Evolutionary conservation across 495 filamentous ascomycete genomes (phyloP).

Genomic region (Penicillium silybi): DNA sequence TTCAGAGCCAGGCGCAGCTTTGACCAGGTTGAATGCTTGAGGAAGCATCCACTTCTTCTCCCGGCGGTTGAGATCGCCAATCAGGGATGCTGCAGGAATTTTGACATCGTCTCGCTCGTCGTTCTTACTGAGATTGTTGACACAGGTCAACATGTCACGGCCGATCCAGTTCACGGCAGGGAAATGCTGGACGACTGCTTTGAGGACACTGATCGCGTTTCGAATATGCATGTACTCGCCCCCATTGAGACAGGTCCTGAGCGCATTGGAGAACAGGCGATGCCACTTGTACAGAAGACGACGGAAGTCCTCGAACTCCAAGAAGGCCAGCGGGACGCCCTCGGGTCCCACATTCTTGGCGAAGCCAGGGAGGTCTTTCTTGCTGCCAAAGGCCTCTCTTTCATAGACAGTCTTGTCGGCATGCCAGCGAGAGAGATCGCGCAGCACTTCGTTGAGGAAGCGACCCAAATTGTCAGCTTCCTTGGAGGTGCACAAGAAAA

Average conservation of each 20-base stretch:
- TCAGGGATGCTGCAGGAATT: slow-evolving; percentile 78
- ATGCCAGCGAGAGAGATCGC: slow-evolving; percentile 81
- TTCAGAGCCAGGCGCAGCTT: slow-evolving; percentile 23
- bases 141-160: slow-evolving; percentile 59
- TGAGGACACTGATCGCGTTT: slow-evolving; percentile 90
- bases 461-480: slow-evolving; percentile 89
- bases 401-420: slow-evolving; percentile 70
- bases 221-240: slow-evolving; percentile 97
- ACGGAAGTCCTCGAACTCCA: slow-evolving; percentile 84
- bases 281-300: slow-evolving; percentile 89
- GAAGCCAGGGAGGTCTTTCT: slow-evolving; percentile 64
- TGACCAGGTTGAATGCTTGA: slow-evolving; percentile 60
- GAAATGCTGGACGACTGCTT: slow-evolving; percentile 72
- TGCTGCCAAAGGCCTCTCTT: slow-evolving; percentile 66
- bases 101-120: slow-evolving; percentile 84
- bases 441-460: slow-evolving; percentile 77
- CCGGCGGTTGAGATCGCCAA: slow-evolving; percentile 74
- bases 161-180: slow-evolving; percentile 88
- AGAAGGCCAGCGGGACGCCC: slow-evolving; percentile 58
- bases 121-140: slow-evolving; percentile 62
- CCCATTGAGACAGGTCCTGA: slow-evolving; percentile 72
- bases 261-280: slow-evolving; percentile 63
- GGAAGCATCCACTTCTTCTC: slow-evolving; percentile 82
- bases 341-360: slow-evolving; percentile 59
- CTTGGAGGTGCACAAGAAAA: slow-evolving; percentile 81